These are phyloP conservation scores for Cystobasidium sp. DNA, from an alignment of 1,284 basidiomycete genomes.

Conservation along the genomic window DNA sequence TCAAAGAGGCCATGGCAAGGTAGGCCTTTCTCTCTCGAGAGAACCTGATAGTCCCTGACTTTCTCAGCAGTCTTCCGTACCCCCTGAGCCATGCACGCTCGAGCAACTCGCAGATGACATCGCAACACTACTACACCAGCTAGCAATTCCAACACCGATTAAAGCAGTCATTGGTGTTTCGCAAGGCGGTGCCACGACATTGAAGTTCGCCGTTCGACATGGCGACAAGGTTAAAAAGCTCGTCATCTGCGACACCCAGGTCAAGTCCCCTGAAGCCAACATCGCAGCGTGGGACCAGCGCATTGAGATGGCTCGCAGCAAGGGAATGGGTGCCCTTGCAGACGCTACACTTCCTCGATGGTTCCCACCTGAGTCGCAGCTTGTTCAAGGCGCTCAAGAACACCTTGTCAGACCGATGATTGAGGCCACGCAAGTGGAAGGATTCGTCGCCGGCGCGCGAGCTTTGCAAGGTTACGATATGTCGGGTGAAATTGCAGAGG, in stretches of 20 bases:
- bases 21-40: constrained; percentile 28
- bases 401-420: constrained; percentile 54
- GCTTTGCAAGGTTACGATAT: constrained; percentile 59
- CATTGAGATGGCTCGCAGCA: constrained; percentile 55
- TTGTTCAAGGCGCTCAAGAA: constrained; percentile 49
- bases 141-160: constrained; percentile 54
- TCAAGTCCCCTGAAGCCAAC: constrained; percentile 58
- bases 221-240: constrained; percentile 54
- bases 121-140: constrained; percentile 55
- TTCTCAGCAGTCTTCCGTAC: constrained; percentile 53
- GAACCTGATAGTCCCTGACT: not conserved
- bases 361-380: constrained; percentile 55
- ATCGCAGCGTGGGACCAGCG: constrained; percentile 59
- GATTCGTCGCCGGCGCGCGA: constrained; percentile 57
- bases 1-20: constrained; percentile 59
- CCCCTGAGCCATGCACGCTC: constrained; percentile 56
- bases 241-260: constrained; percentile 59
- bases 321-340: constrained; percentile 56
- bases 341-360: constrained; percentile 58
- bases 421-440: constrained; percentile 56
- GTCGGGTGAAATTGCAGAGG: constrained; percentile 54
- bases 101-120: constrained; percentile 58
- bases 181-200: constrained; percentile 60
- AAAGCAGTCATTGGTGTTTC: constrained; percentile 59
- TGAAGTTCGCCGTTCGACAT: constrained; percentile 58